These are phyloP conservation scores for Oropetium thomaeum DNA, from an alignment of 176 grass and related monocot species.

Conservation along the genomic window DNA sequence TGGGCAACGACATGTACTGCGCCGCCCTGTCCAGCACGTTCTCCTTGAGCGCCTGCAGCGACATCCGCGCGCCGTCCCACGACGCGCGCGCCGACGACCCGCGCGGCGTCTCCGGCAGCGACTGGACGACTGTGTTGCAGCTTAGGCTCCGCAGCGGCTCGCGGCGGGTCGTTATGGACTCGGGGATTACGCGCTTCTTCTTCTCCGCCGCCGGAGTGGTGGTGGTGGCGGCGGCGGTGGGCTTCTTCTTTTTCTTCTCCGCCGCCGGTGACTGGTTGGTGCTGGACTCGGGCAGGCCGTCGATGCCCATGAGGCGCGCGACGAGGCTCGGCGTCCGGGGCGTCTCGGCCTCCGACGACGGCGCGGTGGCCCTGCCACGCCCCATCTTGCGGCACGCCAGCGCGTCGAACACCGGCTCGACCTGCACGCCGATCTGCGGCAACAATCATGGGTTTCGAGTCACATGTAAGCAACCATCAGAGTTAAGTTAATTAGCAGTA, in stretches of 20 bases:
- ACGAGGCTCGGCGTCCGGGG: slow-evolving; percentile 74
- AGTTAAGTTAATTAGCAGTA: too few species aligned
- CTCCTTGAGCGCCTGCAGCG: slow-evolving; percentile 62
- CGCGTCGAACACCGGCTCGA: slow-evolving; percentile 47
- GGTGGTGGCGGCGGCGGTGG: too few species aligned
- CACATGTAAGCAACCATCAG: not conserved
- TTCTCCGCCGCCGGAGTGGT: not conserved
- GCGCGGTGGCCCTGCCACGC: slow-evolving; percentile 15
- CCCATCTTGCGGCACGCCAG: slow-evolving; percentile 2
- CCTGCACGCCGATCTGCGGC: slow-evolving; percentile 55
- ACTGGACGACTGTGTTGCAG: slow-evolving; percentile 70
- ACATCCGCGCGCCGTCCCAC: slow-evolving; percentile 51
- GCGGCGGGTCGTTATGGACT: slow-evolving; percentile 44
- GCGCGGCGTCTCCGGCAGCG: slow-evolving; percentile 68
- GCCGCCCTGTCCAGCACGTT: slow-evolving; percentile 33
- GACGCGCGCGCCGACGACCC: slow-evolving; percentile 44
- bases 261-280: slow-evolving; percentile 29
- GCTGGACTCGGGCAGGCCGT: slow-evolving; percentile 57
- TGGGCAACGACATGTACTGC: slow-evolving; percentile 55
- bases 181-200: slow-evolving; percentile 52
- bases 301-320: slow-evolving; percentile 81
- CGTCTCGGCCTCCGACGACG: slow-evolving; percentile 59
- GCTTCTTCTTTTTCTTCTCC: too few species aligned
- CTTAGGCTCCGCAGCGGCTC: slow-evolving; percentile 64
- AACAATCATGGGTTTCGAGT: not conserved